phyloP scores from a whole-genome alignment of 306 rosid species.

The Medicago truncatula region MtrunA17r5.0-ANR NC_053049.1:39231501-39232000 shows the following conservation, averaged over 20 bases:
- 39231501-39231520: conserved; percentile 89
- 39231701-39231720: neutral
- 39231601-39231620: conserved; percentile 97
- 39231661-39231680: neutral
- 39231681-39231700: neutral
- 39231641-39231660: conserved; percentile 55
- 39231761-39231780: neutral
- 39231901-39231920: neutral
- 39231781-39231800: conserved; percentile 20
- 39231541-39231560: conserved; percentile 98
- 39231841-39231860: conserved; percentile 6
- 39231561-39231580: conserved; percentile 93
- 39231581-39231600: conserved; percentile 93
- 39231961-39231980: too few species aligned
- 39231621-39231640: conserved; percentile 85
- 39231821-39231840: neutral
- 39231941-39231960: neutral
- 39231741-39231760: conserved; percentile 41
- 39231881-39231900: neutral
- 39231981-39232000: neutral
- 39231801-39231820: neutral
- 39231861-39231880: neutral
- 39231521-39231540: conserved; percentile 71
- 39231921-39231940: neutral
- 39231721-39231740: conserved; percentile 36